A percentile compares a stretch with the other conserved stretches of the same genome.
These are phyloP conservation scores for Phaeosphaeria sp. DNA, from an alignment of 2,329 filamentous ascomycete species.

Conservation along the genomic window DNA sequence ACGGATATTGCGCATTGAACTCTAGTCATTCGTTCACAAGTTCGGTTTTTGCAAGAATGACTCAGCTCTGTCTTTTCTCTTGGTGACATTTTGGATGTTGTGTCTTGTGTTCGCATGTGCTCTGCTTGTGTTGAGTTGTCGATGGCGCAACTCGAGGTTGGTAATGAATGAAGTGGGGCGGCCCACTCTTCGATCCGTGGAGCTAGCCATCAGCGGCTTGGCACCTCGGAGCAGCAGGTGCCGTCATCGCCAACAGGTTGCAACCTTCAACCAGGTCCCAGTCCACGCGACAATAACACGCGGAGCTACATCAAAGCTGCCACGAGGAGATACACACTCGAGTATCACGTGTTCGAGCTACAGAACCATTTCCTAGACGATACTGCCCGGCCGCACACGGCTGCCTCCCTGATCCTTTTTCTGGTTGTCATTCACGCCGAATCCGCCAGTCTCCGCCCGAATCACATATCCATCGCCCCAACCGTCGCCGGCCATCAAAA, in stretches of 20 bases:
- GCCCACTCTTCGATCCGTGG: background rate
- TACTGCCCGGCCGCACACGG: background rate
- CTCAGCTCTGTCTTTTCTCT: background rate
- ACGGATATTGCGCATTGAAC: background rate
- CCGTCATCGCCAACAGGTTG: slow-evolving; percentile 23
- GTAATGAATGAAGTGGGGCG: background rate
- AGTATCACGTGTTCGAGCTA: background rate
- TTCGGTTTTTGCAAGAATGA: background rate
- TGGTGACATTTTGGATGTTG: background rate
- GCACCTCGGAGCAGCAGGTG: slow-evolving; percentile 18
- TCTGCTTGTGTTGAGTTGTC: background rate
- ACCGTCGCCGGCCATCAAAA: slow-evolving; percentile 14
- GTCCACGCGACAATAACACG: slow-evolving; percentile 20
- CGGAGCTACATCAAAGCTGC: background rate
- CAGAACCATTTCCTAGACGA: background rate
- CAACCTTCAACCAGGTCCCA: slow-evolving; percentile 7
- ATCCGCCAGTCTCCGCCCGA: slow-evolving; percentile 4
- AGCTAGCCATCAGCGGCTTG: slow-evolving; percentile 5
- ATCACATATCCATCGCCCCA: slow-evolving; percentile 8
- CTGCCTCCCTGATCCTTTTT: background rate
- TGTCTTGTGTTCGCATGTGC: background rate
- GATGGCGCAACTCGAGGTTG: background rate
- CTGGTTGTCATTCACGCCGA: slow-evolving; percentile 4
- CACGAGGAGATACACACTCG: background rate
- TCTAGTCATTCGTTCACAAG: background rate